These are phyloP conservation scores for Lichenothelia convexa DNA, from an alignment of 495 filamentous ascomycete species.

Conservation along the genomic window DNA sequence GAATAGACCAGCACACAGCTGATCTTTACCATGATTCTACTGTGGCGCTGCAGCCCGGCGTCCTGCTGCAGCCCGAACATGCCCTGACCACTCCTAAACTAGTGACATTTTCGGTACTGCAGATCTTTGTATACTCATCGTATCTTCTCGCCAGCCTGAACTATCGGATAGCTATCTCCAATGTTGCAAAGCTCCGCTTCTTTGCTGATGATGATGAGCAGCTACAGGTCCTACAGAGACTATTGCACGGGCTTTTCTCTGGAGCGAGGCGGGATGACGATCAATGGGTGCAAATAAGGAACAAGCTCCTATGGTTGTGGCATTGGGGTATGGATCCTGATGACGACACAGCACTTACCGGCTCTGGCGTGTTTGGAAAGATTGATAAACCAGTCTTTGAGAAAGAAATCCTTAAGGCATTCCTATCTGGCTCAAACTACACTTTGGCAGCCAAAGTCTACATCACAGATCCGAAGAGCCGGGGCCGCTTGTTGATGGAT, in stretches of 20 bases:
- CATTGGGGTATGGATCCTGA: slow-evolving; percentile 46
- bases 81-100: slow-evolving; percentile 44
- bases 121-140: slow-evolving; percentile 50
- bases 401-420: slow-evolving; percentile 52
- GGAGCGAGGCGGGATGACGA: slow-evolving; percentile 33
- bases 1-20: slow-evolving; percentile 14
- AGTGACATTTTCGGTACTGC: slow-evolving; percentile 42
- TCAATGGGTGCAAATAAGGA: slow-evolving; percentile 47
- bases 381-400: slow-evolving; percentile 48
- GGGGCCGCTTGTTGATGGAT: slow-evolving; percentile 28
- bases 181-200: slow-evolving; percentile 39
- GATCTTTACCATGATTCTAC: slow-evolving; percentile 25
- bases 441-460: slow-evolving; percentile 49
- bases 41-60: slow-evolving; percentile 31
- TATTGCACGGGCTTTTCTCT: slow-evolving; percentile 27
- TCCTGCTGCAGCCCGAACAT: slow-evolving; percentile 43
- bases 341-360: slow-evolving; percentile 11
- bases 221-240: slow-evolving; percentile 38
- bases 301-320: slow-evolving; percentile 63
- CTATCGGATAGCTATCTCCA: slow-evolving; percentile 37
- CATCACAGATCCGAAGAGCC: slow-evolving; percentile 28
- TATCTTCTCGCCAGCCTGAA: slow-evolving; percentile 43
- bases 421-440: slow-evolving; percentile 38
- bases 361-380: slow-evolving; percentile 51
- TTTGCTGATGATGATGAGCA: slow-evolving; percentile 46